Percentiles rank a stretch among this genome's conserved stretches.
phyloP scores from a whole-genome alignment of 2,329 filamentous ascomycete species.

The Paradendryphiella salina region DNA sequence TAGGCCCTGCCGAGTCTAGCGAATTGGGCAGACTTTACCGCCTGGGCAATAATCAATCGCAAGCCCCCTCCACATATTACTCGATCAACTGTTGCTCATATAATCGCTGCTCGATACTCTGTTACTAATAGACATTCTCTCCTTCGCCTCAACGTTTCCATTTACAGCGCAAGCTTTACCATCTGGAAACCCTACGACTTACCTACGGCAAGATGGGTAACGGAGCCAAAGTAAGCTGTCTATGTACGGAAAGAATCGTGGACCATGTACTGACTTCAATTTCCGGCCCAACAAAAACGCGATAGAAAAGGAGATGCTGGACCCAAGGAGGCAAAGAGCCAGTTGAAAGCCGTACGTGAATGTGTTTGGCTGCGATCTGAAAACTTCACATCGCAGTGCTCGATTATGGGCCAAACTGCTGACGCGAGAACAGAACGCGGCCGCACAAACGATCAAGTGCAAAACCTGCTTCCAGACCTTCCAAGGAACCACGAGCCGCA shows the following conservation, averaged over 20 bases:
- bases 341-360: slow-evolving; percentile 40
- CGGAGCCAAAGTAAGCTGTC: slow-evolving; percentile 41
- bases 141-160: too few relatives aligned
- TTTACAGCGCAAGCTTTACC: too few relatives aligned
- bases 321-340: slow-evolving; percentile 42
- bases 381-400: background rate
- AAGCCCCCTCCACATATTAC: too few relatives aligned
- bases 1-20: too few relatives aligned
- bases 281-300: slow-evolving; percentile 46
- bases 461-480: slow-evolving; percentile 76
- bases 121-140: too few relatives aligned
- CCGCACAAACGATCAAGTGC: slow-evolving; percentile 77
- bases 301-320: slow-evolving; percentile 41
- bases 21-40: too few relatives aligned
- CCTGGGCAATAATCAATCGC: too few relatives aligned
- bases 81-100: too few relatives aligned
- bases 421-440: slow-evolving; percentile 61
- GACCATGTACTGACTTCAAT: slow-evolving; percentile 22
- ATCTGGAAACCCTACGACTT: too few relatives aligned
- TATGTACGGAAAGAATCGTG: background rate
- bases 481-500: slow-evolving; percentile 74
- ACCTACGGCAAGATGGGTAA: slow-evolving; percentile 46
- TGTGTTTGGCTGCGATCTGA: background rate
- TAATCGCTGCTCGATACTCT: too few relatives aligned
- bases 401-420: background rate